Conservation (phyloP, 1,284 basidiomycete genomes). For the Naganishia liquefaciens region DNA sequence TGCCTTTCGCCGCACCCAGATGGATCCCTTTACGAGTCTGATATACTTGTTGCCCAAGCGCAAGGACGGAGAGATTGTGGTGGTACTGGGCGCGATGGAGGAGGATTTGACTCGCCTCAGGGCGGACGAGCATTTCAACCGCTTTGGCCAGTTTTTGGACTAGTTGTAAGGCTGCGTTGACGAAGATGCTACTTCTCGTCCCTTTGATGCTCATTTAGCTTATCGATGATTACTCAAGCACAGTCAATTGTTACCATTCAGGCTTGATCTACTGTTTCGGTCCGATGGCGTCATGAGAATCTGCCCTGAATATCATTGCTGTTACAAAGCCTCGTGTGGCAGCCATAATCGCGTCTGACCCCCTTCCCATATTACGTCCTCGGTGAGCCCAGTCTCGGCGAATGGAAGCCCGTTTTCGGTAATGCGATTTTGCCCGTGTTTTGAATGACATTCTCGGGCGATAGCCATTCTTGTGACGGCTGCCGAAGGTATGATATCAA, state of each 20-base stretch:
- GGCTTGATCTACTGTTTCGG: too few relatives aligned
- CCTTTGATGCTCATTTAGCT: too few relatives aligned
- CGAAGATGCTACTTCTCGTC: too few relatives aligned
- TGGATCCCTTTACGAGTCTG: slow-evolving; percentile 13
- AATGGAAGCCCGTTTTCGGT: slow-evolving; percentile 6
- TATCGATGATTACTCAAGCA: too few relatives aligned
- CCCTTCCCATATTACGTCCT: neutral
- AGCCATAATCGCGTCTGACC: too few relatives aligned
- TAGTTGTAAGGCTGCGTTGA: neutral
- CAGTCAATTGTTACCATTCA: too few relatives aligned
- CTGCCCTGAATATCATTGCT: too few relatives aligned
- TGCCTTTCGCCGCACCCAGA: slow-evolving; percentile 15
- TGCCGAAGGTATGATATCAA: slow-evolving; percentile 2
- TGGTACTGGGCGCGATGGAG: slow-evolving; percentile 3
- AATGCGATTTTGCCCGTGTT: slow-evolving; percentile 11
- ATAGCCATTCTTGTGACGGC: slow-evolving; percentile 19
- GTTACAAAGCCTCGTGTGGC: too few relatives aligned
- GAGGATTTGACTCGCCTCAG: slow-evolving; percentile 12
- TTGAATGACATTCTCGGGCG: slow-evolving; percentile 12
- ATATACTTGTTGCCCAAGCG: slow-evolving; percentile 21
- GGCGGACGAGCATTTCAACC: neutral
- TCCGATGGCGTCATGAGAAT: too few relatives aligned
- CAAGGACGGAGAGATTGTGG: slow-evolving; percentile 13
- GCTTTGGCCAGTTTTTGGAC: slow-evolving; percentile 20
- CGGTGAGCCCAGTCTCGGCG: neutral